Evolutionary conservation across 225 moss, liverwort and hornwort species (phyloP).

Genomic region (Pseudoscleropodium purum): DNA sequence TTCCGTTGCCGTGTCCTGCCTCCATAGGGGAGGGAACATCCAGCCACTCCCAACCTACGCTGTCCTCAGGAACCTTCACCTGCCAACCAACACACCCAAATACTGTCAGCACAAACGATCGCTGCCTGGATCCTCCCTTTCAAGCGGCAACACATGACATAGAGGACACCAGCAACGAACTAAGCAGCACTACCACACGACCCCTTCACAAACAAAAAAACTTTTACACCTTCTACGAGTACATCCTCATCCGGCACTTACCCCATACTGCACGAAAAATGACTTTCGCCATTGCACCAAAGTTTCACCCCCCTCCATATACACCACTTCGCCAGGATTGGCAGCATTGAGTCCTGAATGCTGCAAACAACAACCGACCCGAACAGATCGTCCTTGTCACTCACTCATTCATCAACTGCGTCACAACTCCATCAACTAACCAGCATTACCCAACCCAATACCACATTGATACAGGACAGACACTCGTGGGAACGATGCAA

Average conservation of each 20-base stretch:
- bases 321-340: slow-evolving; percentile 75
- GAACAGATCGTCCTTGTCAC: not conserved
- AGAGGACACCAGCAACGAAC: not conserved
- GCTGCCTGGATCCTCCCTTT: not conserved
- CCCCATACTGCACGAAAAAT: slow-evolving; percentile 68
- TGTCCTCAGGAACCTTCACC: slow-evolving; percentile 84
- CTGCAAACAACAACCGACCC: slow-evolving; percentile 31
- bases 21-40: slow-evolving; percentile 30
- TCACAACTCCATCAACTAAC: not conserved
- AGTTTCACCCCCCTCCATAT: slow-evolving; percentile 58
- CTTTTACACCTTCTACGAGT: not conserved
- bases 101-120: not conserved
- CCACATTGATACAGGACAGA: not conserved
- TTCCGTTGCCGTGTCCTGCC: slow-evolving; percentile 35
- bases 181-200: not conserved
- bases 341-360: slow-evolving; percentile 56
- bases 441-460: not conserved
- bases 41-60: slow-evolving; percentile 88
- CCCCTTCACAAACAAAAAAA: not conserved
- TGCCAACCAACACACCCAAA: slow-evolving; percentile 7
- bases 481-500: not conserved
- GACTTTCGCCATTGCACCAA: slow-evolving; percentile 75
- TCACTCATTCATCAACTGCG: not conserved
- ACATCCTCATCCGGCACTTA: not conserved
- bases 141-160: not conserved